Conservation (phyloP, 805 yeast genomes). For the Starmerella apis region DNA sequence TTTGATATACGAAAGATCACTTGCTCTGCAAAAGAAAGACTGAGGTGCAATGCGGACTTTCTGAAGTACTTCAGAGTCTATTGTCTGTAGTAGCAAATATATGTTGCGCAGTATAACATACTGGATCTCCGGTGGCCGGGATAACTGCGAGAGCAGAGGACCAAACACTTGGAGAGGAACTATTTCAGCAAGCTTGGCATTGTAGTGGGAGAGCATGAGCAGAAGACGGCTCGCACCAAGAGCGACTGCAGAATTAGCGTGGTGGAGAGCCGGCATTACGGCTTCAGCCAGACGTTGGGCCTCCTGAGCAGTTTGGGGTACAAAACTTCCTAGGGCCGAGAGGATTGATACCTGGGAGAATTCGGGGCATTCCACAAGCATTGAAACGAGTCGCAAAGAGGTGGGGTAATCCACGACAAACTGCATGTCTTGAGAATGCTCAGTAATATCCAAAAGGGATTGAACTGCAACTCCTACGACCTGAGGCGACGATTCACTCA, state of each 20-base stretch:
- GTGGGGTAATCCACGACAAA: constrained; percentile 44
- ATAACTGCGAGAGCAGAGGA: constrained; percentile 49
- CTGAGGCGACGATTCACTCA: constrained; percentile 42
- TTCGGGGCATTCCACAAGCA: constrained; percentile 38
- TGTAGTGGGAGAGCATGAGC: constrained; percentile 63
- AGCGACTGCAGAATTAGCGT: constrained; percentile 71
- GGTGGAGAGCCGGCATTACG: constrained; percentile 61
- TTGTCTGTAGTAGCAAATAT: constrained; percentile 39
- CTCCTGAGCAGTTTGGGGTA: constrained; percentile 59
- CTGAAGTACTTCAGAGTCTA: constrained; percentile 31
- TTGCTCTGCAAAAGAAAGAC: constrained; percentile 68
- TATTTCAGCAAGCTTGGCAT: constrained; percentile 44
- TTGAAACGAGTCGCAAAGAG: constrained; percentile 37
- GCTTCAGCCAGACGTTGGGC: constrained; percentile 57
- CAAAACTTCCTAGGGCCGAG: constrained; percentile 53
- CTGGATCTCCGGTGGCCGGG: constrained; percentile 61
- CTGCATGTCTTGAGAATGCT: constrained; percentile 40
- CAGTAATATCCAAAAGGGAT: constrained; percentile 55
- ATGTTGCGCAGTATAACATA: constrained; percentile 75
- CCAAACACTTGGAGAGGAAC: constrained; percentile 57
- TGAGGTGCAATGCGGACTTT: constrained; percentile 15
- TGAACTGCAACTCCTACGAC: constrained; percentile 68
- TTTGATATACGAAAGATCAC: constrained; percentile 80
- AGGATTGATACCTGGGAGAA: constrained; percentile 69
- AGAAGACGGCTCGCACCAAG: constrained; percentile 64